Evolutionary conservation across 208 protist genomes (phyloP).

Genomic region (Leishmania tropica): DNA sequence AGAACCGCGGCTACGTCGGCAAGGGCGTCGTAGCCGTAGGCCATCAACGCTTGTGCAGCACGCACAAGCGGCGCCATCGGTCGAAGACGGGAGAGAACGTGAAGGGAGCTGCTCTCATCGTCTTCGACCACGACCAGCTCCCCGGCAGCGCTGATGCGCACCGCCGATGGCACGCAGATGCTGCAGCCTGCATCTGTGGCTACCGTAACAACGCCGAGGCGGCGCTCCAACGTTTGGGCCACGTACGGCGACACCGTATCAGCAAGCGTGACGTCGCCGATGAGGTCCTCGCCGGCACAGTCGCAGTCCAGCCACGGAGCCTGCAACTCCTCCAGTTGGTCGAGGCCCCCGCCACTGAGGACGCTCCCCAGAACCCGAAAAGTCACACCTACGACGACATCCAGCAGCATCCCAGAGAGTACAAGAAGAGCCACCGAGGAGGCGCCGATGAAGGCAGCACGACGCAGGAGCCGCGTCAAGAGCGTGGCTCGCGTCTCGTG

Average conservation of each 20-base stretch:
- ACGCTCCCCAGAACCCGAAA: neutral
- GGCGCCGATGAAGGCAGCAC: neutral
- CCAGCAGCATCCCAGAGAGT: neutral
- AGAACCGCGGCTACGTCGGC: neutral
- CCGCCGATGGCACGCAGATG: neutral
- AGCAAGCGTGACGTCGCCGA: neutral
- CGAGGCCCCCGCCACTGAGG: neutral
- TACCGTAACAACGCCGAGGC: neutral
- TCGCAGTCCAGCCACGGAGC: constrained; percentile 19
- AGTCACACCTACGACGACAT: neutral
- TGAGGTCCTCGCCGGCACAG: neutral
- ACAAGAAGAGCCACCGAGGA: neutral
- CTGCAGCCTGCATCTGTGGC: neutral
- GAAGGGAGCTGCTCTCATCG: neutral
- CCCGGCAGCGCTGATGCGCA: neutral
- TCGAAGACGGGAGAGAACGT: neutral
- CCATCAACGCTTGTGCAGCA: neutral
- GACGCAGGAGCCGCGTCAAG: neutral
- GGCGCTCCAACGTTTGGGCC: neutral
- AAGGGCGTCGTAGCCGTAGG: neutral
- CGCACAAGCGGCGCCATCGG: neutral
- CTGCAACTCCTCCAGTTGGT: neutral
- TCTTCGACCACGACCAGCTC: neutral
- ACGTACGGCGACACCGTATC: neutral
- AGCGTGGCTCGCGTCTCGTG: neutral